Evolutionary conservation across 1,284 basidiomycete genomes (phyloP).

Genomic region (Ganoderma lingzhi): DNA sequence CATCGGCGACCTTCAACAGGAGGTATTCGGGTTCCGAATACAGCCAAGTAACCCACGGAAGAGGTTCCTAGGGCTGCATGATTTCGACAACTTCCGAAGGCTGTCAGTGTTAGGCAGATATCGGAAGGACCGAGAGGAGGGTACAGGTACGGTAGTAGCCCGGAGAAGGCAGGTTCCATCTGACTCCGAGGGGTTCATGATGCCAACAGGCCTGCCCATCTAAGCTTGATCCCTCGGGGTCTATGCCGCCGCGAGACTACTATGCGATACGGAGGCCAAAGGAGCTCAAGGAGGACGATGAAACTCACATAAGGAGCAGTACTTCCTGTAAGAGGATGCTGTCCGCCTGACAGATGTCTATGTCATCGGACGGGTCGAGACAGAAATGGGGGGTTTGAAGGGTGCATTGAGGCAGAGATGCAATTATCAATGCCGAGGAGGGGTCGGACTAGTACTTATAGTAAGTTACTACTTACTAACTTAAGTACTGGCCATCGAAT

Average conservation of each 20-base stretch:
- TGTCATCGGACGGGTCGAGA: not conserved
- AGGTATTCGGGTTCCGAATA: slow-evolving; percentile 6
- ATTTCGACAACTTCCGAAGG: not conserved
- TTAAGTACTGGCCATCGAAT: not conserved
- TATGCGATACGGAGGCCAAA: not conserved
- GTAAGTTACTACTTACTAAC: too few relatives aligned
- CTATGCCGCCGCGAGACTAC: not conserved
- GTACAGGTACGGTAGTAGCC: not conserved
- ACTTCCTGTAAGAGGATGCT: not conserved
- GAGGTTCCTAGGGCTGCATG: slow-evolving; percentile 6
- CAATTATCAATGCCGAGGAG: not conserved
- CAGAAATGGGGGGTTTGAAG: not conserved
- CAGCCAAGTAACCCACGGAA: not conserved
- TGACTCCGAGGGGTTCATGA: slow-evolving; percentile 10
- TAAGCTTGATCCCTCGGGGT: not conserved
- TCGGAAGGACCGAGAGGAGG: slow-evolving; percentile 1
- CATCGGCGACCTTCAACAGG: not conserved
- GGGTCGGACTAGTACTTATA: too few relatives aligned
- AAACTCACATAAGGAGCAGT: not conserved
- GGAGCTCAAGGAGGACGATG: not conserved
- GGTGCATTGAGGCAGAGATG: not conserved
- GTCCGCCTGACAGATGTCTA: not conserved
- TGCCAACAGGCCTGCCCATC: slow-evolving; percentile 12
- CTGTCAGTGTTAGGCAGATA: not conserved
- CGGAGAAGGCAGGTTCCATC: slow-evolving; percentile 5